A percentile compares a stretch with the other conserved stretches of the same genome.
These are phyloP conservation scores for Aspergillus coremiiformis DNA, from an alignment of 495 filamentous ascomycete genomes.

Conservation along the genomic window DNA sequence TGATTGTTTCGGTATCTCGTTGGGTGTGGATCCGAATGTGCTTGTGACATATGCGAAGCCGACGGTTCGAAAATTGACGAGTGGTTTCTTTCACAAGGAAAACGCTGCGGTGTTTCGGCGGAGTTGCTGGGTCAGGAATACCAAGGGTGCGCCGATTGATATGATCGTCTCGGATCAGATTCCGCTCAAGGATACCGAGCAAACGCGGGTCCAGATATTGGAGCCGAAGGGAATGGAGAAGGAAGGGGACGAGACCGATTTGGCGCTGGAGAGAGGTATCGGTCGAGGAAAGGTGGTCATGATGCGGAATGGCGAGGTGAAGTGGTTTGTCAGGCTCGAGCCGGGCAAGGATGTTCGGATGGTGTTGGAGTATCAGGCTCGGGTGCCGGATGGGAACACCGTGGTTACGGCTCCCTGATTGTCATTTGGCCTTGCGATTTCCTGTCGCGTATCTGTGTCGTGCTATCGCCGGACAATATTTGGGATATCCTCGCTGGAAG, in stretches of 20 bases:
- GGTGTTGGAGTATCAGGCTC: conserved; percentile 56
- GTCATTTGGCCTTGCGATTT: too few species aligned
- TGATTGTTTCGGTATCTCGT: conserved; percentile 51
- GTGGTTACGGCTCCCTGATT: background rate
- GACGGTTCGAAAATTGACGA: conserved; percentile 44
- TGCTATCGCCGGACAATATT: too few species aligned
- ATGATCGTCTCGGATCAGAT: conserved; percentile 59
- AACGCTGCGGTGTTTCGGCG: conserved; percentile 52
- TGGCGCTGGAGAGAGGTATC: conserved; percentile 11
- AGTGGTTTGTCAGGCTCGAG: conserved; percentile 53
- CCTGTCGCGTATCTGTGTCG: too few species aligned
- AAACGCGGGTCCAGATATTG: conserved; percentile 45
- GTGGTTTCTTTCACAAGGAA: conserved; percentile 48
- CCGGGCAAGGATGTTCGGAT: conserved; percentile 50
- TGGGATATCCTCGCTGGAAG: too few species aligned
- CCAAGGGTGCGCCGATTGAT: conserved; percentile 41
- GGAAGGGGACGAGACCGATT: conserved; percentile 32
- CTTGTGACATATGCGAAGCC: conserved; percentile 56
- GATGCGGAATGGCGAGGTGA: conserved; percentile 54
- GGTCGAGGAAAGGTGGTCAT: conserved; percentile 20
- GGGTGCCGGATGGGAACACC: conserved; percentile 13
- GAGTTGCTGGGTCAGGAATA: conserved; percentile 51
- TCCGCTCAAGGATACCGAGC: conserved; percentile 60
- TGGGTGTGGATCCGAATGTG: conserved; percentile 61
- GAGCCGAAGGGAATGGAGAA: conserved; percentile 44